Conservation (phyloP, 2,329 filamentous ascomycete species). For the Xylariaceae sp. region DNA sequence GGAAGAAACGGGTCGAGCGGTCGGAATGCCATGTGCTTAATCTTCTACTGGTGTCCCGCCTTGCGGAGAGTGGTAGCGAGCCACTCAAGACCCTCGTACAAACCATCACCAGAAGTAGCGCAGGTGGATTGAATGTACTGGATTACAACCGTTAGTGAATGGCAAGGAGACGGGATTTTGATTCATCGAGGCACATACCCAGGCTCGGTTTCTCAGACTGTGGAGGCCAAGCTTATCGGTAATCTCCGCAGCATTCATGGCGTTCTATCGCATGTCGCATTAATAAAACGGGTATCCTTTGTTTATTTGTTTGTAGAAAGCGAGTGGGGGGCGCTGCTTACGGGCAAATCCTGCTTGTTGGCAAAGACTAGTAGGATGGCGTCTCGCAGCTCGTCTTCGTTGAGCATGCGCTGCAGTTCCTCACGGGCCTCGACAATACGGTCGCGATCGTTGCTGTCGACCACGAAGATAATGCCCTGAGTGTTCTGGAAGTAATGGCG, state of each 20-base stretch:
- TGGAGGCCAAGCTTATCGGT: conserved; percentile 99
- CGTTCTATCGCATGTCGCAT: conserved; percentile 58
- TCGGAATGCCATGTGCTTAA: conserved; percentile 32
- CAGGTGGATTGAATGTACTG: conserved; percentile 99
- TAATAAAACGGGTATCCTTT: conserved; percentile 28
- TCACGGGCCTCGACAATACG: conserved; percentile 95
- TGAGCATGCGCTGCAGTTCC: conserved; percentile 96
- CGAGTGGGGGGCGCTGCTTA: conserved; percentile 46
- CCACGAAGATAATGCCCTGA: conserved; percentile 99
- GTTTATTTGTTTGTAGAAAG: background rate
- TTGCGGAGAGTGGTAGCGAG: conserved; percentile 78
- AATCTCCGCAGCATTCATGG: conserved; percentile 99
- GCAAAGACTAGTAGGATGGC: conserved; percentile 95
- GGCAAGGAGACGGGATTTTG: background rate
- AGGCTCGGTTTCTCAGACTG: conserved; percentile 95
- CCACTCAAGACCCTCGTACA: conserved; percentile 98
- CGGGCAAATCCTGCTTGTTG: conserved; percentile 99
- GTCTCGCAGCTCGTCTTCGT: conserved; percentile 97
- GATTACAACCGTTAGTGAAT: conserved; percentile 13
- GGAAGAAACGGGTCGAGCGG: conserved; percentile 40
- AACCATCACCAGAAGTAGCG: conserved; percentile 97
- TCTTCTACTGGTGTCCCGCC: conserved; percentile 57
- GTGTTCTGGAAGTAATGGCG: conserved; percentile 99
- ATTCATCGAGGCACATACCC: conserved; percentile 63
- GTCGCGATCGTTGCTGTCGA: conserved; percentile 97